Evolutionary conservation across 2,329 filamentous ascomycete genomes (phyloP), one percentile per base, ranked within the genome.

Genomic region (Cytospora chrysosperma): DNA sequence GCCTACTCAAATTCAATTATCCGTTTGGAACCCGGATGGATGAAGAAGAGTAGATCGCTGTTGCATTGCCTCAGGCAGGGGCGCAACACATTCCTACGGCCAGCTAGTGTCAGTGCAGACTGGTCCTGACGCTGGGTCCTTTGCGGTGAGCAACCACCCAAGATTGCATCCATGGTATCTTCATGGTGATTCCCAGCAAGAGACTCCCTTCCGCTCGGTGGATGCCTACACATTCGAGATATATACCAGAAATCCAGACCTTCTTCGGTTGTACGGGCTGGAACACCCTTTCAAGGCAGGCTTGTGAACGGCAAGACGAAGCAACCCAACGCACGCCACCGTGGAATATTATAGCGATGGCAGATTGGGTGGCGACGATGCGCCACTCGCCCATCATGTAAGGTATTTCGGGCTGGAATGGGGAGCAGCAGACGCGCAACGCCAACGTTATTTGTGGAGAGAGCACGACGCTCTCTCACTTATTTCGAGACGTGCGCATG

Each of bases 1-100:
- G 92, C 12, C 74, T 98, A 71, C 78, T 99, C 69, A 99, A 99
- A 79, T 99, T 98, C 75, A 99, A 99, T 75, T 92, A 97, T 77
- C 93, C 94, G 0, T 98, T 98, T 81, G 95, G 95, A 0, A 90
- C 32, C 51, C 59, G 49, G 59, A 61, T n/a, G 51, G 59, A 34
- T 61, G 59, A 61, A 21, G 28, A 12, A 24, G 28, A 9, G 2
- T 5, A 4, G 10, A 1, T 1, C 10, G 21, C 13, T 24, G 8
- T 19, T 40, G 15, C 4, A 40, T 40, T 17, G 9, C 15, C 37
- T 40, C 19, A 13, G n/a, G 37, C 37, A n/a, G 37, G 19, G 37
- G 19, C 37, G 37, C 37, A n/a, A 40, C 37, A 40, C 37, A 40
- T 19, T 8, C 4, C 37, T 8, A 2, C 37, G 12, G 17, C 37